These are phyloP conservation scores for Carex pumila DNA, from an alignment of 176 grass and related monocot genomes.

Conservation along the genomic window DNA sequence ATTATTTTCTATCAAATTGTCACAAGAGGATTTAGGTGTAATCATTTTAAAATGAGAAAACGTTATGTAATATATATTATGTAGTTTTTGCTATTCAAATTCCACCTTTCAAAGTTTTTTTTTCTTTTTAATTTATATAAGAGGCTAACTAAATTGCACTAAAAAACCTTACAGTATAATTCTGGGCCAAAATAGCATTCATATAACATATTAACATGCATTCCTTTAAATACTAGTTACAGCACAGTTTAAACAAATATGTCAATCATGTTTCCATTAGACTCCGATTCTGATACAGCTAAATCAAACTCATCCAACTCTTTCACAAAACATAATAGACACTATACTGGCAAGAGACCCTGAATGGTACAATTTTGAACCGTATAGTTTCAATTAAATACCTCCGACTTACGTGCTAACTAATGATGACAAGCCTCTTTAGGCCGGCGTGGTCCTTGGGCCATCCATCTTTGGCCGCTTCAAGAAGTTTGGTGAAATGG, in stretches of 20 bases:
- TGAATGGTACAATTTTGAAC: background rate
- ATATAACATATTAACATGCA: background rate
- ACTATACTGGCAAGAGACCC: background rate
- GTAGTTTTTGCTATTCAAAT: background rate
- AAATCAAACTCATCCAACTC: background rate
- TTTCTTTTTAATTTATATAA: background rate
- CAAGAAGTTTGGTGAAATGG: constrained; percentile 11
- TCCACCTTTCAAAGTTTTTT: background rate
- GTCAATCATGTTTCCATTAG: background rate
- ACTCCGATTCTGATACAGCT: background rate
- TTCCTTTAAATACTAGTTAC: background rate
- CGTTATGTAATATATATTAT: background rate
- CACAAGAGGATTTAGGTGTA: background rate
- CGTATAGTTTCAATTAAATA: background rate
- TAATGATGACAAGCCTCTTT: background rate
- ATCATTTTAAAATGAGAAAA: background rate
- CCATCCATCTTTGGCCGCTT: constrained; percentile 55
- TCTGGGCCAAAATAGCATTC: background rate
- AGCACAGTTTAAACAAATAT: background rate
- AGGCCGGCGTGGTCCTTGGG: constrained; percentile 66
- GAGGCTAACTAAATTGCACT: background rate
- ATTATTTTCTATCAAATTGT: background rate
- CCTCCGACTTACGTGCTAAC: background rate
- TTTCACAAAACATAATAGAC: background rate
- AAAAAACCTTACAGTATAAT: background rate